Evolutionary conservation across 2,329 filamentous ascomycete species (phyloP).

Genomic region (Ophiocordyceps camponoti-floridani): DNA sequence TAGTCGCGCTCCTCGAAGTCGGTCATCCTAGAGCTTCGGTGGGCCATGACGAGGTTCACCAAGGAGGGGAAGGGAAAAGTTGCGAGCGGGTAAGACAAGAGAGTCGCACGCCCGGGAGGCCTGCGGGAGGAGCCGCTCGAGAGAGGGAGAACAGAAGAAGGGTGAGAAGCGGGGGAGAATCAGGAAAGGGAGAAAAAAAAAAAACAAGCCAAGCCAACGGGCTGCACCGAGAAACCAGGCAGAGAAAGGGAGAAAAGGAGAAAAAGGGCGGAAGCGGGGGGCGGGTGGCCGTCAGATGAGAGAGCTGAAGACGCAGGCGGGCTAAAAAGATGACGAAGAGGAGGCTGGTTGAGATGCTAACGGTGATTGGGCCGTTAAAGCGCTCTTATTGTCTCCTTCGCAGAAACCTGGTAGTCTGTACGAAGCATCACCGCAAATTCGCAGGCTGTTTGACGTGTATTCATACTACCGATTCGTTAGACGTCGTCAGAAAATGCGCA

Average conservation of each 20-base stretch:
- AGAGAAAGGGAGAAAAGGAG: not conserved
- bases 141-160: not conserved
- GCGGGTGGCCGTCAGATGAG: not conserved
- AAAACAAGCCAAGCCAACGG: not conserved
- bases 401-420: not conserved
- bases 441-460: not conserved
- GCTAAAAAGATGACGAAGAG: not conserved
- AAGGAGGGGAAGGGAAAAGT: not conserved
- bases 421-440: not conserved
- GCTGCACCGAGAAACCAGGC: too few relatives aligned
- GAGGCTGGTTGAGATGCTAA: not conserved
- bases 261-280: not conserved
- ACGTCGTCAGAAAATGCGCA: not conserved
- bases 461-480: not conserved
- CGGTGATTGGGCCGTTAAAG: not conserved
- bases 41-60: conserved; percentile 5
- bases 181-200: not conserved
- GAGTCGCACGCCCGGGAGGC: not conserved
- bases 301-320: not conserved
- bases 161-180: not conserved
- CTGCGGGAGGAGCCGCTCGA: too few relatives aligned
- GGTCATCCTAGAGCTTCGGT: conserved; percentile 8
- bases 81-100: not conserved
- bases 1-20: conserved; percentile 24
- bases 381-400: too few relatives aligned